Evolutionary conservation across 139 green algal species (phyloP), one percentile per base, ranked within the genome.

Genomic region (Coelastrella sp.): DNA sequence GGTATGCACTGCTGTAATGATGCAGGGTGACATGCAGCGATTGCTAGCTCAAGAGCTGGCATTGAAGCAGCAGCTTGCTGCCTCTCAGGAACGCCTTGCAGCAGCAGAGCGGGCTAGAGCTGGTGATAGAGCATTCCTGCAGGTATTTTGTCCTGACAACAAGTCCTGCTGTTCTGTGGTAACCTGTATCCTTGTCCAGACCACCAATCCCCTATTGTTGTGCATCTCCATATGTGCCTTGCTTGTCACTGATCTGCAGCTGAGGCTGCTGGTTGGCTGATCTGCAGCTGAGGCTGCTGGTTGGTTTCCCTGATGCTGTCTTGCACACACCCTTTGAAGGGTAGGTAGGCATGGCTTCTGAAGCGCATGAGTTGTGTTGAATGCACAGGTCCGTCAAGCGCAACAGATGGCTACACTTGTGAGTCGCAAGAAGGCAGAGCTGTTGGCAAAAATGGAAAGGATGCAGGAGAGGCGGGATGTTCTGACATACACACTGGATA

Each of bases 351-450:
- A n/a, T n/a, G n/a, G n/a, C n/a, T n/a, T n/a, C n/a, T n/a, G n/a
- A n/a, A n/a, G n/a, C n/a, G n/a, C n/a, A n/a, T n/a, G n/a, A n/a
- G n/a, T n/a, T n/a, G n/a, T n/a, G n/a, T n/a, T n/a, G 6, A 51
- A 4, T 23, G 4, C 37, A n/a, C 88, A 93, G 88, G 84, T 93
- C 64, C 77, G 88, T 5, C 90, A 93, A 75, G 90, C 90, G 50
- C 90, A 93, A 76, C 87, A 91, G 85, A 92, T 93, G 88, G 79
- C 85, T 19, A 74, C 69, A 13, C 76, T 93, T 64, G 81, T 89
- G 45, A 9, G 32, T 1, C 43, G 90, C 67, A 92, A 92, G 85
- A 91, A 91, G 82, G 8, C 64, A 4, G 82, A 71, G 53, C 66
- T 93, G 30, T 84, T 71, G 25, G 72, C 85, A 15, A 87, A 91